Evolutionary conservation across 495 filamentous ascomycete species (phyloP), one percentile per base, ranked within the genome.

Genomic region (Talaromyces wortmannii): DNA sequence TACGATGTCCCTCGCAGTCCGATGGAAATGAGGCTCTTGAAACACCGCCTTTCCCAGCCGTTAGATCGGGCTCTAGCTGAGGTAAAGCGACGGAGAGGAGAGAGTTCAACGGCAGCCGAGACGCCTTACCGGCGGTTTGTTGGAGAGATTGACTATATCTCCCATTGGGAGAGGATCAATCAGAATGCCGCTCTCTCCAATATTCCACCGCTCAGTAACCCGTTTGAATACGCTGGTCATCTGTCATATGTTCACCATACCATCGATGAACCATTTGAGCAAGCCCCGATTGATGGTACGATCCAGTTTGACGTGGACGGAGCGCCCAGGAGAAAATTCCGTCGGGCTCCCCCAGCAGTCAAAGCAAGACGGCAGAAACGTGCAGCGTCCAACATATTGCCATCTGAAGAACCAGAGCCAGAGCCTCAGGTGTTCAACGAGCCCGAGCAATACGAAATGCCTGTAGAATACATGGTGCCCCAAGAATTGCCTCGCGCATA

Each of bases 221-320:
- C 8, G 36, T 40, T 13, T 40, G 36, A 40, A 10, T 40, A 8
- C 8, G 2, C 36, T 45, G 47, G 58, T 6, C 60, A 59, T 16
- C 48, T 63, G 8, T 55, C 44, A 7, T 75, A 67, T 36, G 70
- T 77, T 50, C 66, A 71, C 23, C 74, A 72, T 40, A 67, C 67
- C 1, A 58, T 75, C 16, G 50, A 57, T 17, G 58, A 64, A 33
- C 45, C 55, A 5, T 72, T 75, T 48, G 58, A 71, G n/a, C 55
- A 56, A 32, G 61, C 57, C 1, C 70, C 67, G 7, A 62, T 76
- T 29, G 57, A 61, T 7, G 67, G 67, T 2, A 47, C 57, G 7
- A 71, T 76, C 52, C 64, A 63, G 2, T 77, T 77, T 52, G 65
- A 67, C 43, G 17, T 57, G 31, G 65, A 69, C 12, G 43, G 67